These are phyloP conservation scores for Cordyceps javanica DNA, from an alignment of 2,329 filamentous ascomycete genomes.

Conservation along the genomic window DNA sequence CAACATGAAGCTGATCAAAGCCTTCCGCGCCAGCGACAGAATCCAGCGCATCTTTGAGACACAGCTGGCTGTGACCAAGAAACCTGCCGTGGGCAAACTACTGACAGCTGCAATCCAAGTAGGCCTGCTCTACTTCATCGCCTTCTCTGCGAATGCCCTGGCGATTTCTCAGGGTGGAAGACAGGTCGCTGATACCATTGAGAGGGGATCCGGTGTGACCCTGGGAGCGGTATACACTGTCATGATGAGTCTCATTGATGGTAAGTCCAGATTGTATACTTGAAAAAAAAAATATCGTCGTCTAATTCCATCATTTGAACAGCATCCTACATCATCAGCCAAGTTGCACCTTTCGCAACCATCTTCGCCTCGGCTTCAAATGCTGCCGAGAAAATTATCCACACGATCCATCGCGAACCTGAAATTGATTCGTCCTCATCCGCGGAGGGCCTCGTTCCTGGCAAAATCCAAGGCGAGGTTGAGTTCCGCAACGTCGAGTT, in stretches of 20 bases:
- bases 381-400: constrained; percentile 46
- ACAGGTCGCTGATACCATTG: constrained; percentile 24
- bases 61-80: constrained; percentile 39
- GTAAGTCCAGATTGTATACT: constrained; percentile 18
- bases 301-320: too few species aligned
- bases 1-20: constrained; percentile 48
- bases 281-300: too few species aligned
- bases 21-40: constrained; percentile 46
- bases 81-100: constrained; percentile 50
- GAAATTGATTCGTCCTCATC: constrained; percentile 31
- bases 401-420: constrained; percentile 45
- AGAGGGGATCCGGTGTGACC: constrained; percentile 29
- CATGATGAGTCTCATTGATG: constrained; percentile 49
- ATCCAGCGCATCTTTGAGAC: constrained; percentile 42
- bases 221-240: constrained; percentile 48
- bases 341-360: constrained; percentile 53
- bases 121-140: constrained; percentile 61
- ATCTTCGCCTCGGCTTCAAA: constrained; percentile 49
- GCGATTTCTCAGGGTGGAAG: constrained; percentile 61
- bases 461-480: constrained; percentile 4
- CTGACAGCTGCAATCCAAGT: constrained; percentile 48
- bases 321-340: constrained; percentile 50
- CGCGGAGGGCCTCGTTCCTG: constrained; percentile 32
- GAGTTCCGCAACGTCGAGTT: constrained; percentile 32
- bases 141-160: constrained; percentile 57